Percentiles rank a stretch among this genome's conserved stretches.
These are phyloP conservation scores for Rosa hybrid DNA, from an alignment of 331 rosid genomes.

Conservation along the genomic window DNA sequence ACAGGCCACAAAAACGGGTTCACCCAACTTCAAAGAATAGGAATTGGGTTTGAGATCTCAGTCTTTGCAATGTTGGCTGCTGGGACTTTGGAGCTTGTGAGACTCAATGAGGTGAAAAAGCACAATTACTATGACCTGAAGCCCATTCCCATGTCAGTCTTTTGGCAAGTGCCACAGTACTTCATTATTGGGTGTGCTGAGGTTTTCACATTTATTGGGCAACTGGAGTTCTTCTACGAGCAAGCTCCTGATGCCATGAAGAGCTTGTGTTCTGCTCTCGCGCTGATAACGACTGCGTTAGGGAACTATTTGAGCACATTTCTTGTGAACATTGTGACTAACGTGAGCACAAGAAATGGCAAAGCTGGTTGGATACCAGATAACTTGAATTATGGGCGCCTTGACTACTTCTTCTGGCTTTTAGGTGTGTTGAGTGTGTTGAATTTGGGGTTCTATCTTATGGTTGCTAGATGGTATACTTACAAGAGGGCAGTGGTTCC, in stretches of 20 bases:
- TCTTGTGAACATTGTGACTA: slow-evolving; percentile 17
- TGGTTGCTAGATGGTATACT: slow-evolving; percentile 23
- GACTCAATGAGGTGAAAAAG: slow-evolving; percentile 4
- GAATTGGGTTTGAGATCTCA: slow-evolving; percentile 15
- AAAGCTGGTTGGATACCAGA: slow-evolving; percentile 9
- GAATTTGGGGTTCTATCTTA: slow-evolving; percentile 18
- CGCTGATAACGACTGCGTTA: slow-evolving; percentile 6
- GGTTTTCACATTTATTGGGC: slow-evolving; percentile 17
- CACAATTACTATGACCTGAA: slow-evolving; percentile 18
- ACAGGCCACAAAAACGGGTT: slow-evolving; percentile 16
- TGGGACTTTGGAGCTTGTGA: slow-evolving; percentile 20
- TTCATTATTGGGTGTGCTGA: slow-evolving; percentile 26
- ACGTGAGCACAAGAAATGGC: slow-evolving; percentile 13
- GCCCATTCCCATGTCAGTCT: slow-evolving; percentile 12
- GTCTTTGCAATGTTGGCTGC: slow-evolving; percentile 13
- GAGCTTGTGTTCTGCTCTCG: slow-evolving; percentile 17
- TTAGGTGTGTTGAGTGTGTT: slow-evolving; percentile 15
- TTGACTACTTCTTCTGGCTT: slow-evolving; percentile 21
- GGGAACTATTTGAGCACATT: slow-evolving; percentile 22
- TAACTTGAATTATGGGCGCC: slow-evolving; percentile 25
- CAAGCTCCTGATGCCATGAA: slow-evolving; percentile 24
- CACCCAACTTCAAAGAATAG: slow-evolving; percentile 25
- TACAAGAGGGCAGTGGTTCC: slow-evolving; percentile 15
- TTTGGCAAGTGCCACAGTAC: slow-evolving; percentile 25
- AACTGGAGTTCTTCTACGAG: slow-evolving; percentile 16